Percentiles rank a stretch among this genome's conserved stretches.
phyloP scores from a whole-genome alignment of 2,329 filamentous ascomycete genomes.

The Colletotrichum sp. region DNA sequence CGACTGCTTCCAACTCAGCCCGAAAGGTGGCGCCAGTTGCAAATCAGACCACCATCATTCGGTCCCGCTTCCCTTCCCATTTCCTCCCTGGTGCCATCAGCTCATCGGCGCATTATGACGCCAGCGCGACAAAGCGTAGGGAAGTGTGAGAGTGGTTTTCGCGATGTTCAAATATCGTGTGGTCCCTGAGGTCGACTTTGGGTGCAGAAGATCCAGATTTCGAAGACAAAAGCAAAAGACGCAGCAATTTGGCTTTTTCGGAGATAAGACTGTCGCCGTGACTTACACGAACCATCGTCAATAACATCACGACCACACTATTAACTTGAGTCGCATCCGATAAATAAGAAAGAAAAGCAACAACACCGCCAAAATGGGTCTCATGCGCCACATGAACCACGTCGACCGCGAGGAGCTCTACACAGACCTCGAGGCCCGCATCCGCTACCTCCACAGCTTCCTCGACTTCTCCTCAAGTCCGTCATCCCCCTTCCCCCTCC shows the following conservation, averaged over 20 bases:
- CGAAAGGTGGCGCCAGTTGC: conserved; percentile 4
- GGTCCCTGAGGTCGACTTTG: neutral
- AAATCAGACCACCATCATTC: conserved; percentile 20
- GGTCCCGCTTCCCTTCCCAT: neutral
- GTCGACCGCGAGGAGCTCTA: conserved; percentile 75
- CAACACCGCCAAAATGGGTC: conserved; percentile 6
- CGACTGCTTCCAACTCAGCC: neutral
- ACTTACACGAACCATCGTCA: neutral
- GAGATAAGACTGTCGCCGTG: neutral
- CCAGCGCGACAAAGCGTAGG: neutral
- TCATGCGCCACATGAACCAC: conserved; percentile 51
- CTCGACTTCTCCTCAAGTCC: conserved; percentile 75
- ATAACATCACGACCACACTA: neutral
- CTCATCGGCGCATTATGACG: conserved; percentile 19
- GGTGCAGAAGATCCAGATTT: neutral
- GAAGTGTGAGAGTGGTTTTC: neutral
- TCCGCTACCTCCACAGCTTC: conserved; percentile 77
- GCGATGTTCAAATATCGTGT: conserved; percentile 9
- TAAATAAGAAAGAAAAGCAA: neutral
- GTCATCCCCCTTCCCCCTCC: conserved; percentile 28
- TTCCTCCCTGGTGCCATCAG: neutral
- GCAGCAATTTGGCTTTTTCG: neutral
- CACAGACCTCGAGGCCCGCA: conserved; percentile 70
- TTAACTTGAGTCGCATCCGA: neutral
- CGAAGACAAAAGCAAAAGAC: rapidly evolving